These are phyloP conservation scores for Penicillium sp. DNA, from an alignment of 2,329 filamentous ascomycete genomes.

Conservation along the genomic window DNA sequence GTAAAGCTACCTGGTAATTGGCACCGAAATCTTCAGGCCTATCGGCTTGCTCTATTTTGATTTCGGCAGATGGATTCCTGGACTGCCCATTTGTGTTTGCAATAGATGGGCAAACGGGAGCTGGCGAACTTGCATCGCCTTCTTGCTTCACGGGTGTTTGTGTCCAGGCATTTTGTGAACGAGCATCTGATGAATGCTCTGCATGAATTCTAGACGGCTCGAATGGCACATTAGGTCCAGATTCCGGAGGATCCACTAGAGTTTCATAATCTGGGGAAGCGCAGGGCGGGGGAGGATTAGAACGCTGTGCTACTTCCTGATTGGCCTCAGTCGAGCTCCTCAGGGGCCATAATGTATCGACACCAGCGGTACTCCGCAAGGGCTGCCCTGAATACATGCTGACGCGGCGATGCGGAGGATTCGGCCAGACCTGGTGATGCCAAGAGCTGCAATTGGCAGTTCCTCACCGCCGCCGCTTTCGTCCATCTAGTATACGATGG, in stretches of 20 bases:
- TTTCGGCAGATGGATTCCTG: not conserved
- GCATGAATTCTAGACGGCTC: not conserved
- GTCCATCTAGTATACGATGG: not conserved
- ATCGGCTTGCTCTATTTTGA: not conserved
- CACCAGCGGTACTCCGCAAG: not conserved
- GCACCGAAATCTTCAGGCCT: no score
- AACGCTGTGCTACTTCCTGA: not conserved
- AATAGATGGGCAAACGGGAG: not conserved
- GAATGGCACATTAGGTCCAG: not conserved
- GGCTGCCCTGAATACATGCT: not conserved
- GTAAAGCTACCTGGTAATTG: not conserved
- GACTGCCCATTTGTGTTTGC: not conserved
- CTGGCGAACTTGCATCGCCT: no score
- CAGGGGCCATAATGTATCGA: constrained; percentile 1
- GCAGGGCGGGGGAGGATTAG: not conserved
- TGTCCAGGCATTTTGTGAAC: not conserved
- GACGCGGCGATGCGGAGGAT: not conserved
- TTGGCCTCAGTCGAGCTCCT: not conserved
- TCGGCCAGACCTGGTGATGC: not conserved
- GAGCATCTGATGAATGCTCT: not conserved
- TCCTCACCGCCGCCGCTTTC: constrained; percentile 9
- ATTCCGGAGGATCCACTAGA: not conserved
- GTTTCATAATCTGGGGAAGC: not conserved
- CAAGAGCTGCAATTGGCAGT: constrained; percentile 7
- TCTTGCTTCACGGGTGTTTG: not conserved